Evolutionary conservation across 306 rosid genomes (phyloP).

Genomic region (Prunus fruticosa): DNA sequence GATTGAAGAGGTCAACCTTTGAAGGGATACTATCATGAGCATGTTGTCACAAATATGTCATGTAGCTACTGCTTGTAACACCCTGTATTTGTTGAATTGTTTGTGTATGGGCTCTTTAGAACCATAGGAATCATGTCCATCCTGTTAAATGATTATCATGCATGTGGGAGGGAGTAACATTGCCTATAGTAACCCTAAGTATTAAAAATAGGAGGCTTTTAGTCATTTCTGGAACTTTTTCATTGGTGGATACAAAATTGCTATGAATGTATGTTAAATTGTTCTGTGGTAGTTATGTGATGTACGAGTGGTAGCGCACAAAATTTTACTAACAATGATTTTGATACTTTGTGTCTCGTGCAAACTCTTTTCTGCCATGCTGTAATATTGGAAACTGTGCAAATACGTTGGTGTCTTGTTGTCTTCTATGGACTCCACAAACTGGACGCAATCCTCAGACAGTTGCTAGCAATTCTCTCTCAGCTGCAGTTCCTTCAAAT

Average conservation of each 20-base stretch:
- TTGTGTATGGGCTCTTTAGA: neutral
- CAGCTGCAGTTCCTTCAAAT: conserved; percentile 37
- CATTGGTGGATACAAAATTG: neutral
- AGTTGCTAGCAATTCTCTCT: conserved; percentile 29
- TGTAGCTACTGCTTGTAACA: neutral
- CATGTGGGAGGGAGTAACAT: conserved; percentile 1
- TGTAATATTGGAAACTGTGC: neutral
- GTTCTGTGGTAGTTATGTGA: neutral
- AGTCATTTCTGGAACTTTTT: neutral
- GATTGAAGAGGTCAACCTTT: neutral
- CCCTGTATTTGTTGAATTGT: neutral
- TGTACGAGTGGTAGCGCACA: neutral
- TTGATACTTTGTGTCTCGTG: neutral
- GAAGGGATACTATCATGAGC: neutral
- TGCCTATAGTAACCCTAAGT: neutral
- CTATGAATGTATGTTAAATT: neutral
- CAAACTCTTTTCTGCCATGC: neutral
- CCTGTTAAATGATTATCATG: conserved; percentile 5
- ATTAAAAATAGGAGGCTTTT: neutral
- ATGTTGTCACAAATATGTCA: neutral
- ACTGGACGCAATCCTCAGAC: conserved; percentile 36
- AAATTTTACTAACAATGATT: conserved; percentile 10
- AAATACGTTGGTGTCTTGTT: neutral
- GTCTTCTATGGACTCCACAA: conserved; percentile 36
- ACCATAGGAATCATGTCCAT: neutral